Evolutionary conservation across 345 rosid species (phyloP).

Genomic region (Physaria fendleri): DNA sequence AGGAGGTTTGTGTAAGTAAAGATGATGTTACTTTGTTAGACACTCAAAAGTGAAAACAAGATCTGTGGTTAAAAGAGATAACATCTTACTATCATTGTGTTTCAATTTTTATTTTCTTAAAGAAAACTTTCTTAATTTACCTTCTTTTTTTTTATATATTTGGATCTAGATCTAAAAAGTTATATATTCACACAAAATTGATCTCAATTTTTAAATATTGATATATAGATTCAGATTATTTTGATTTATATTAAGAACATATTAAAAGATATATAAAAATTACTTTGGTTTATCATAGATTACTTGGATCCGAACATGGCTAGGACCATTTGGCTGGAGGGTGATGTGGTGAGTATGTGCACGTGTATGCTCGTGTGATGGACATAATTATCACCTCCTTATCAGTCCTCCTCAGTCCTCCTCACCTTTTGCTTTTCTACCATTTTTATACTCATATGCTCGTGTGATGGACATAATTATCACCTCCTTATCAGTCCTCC

Average conservation of each 20-base stretch:
- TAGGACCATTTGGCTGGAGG: background rate
- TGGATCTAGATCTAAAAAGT: too few relatives aligned
- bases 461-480: conserved; percentile 50
- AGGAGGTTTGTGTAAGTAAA: background rate
- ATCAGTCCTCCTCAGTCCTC: conserved; percentile 18
- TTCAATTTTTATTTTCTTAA: background rate
- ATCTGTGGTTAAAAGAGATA: conserved; percentile 14
- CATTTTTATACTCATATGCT: conserved; percentile 23
- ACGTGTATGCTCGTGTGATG: conserved; percentile 48
- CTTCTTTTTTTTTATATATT: too few relatives aligned
- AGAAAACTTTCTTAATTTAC: background rate
- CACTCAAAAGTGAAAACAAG: conserved; percentile 26
- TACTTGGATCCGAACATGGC: too few relatives aligned
- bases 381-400: conserved; percentile 44
- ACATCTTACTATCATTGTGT: conserved; percentile 25
- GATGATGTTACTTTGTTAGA: conserved; percentile 24
- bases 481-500: conserved; percentile 13
- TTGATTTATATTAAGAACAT: too few relatives aligned
- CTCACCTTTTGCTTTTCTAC: background rate
- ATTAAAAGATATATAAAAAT: too few relatives aligned
- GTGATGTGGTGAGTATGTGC: conserved; percentile 34
- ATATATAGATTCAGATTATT: too few relatives aligned
- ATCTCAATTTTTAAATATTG: too few relatives aligned
- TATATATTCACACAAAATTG: too few relatives aligned
- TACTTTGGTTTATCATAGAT: too few relatives aligned